Evolutionary conservation across 441 rosid genomes (phyloP), one percentile per base, ranked within the genome.

Genomic region (Euphorbia corollata): DNA sequence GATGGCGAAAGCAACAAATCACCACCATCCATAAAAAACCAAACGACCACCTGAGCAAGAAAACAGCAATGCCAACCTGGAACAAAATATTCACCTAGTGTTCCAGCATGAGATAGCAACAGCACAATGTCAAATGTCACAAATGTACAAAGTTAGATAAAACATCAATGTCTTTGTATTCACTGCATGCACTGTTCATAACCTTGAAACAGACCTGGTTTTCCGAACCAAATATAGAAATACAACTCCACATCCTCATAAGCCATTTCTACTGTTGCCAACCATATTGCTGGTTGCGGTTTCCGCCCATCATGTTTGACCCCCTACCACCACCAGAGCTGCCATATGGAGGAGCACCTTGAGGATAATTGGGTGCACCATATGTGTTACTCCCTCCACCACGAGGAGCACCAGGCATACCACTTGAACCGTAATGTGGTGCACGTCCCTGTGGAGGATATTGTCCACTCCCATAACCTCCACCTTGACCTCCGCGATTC

Each of bases 261-360:
- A 8, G 41, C 41, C 47, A 39, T 41, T 41, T 10, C 68, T 71
- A 86, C 75, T 85, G 92, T 79, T 81, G 91, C 94, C 92, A 85
- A 72, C 95, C 96, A 64, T 92, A 90, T 69, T 83, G 96, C 72
- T 90, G 96, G 77, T 85, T 91, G 64, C 99, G 88, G 80, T 81
- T 87, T 64, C 92, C 91, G 41, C 91, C 91, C 87, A 88, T 86
- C 79, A 84, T 81, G 79, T 89, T 88, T 47, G 91, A 92, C 72
- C 97, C 90, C n/a, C 98, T 86, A 43, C 92, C 97, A 75, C 87
- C 68, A 16, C 87, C 88, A 47, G 91, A 79, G 47, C 88, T 81
- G 45, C 91, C 84, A 32, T 88, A 86, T 18, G 91, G 87, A 72
- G 91, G 87, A 72, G 86, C 91, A 18, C 92, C 85, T 82, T 84